These are phyloP conservation scores for Acorus gramineus DNA, from an alignment of 106 monocot genomes.

Conservation along the genomic window DNA sequence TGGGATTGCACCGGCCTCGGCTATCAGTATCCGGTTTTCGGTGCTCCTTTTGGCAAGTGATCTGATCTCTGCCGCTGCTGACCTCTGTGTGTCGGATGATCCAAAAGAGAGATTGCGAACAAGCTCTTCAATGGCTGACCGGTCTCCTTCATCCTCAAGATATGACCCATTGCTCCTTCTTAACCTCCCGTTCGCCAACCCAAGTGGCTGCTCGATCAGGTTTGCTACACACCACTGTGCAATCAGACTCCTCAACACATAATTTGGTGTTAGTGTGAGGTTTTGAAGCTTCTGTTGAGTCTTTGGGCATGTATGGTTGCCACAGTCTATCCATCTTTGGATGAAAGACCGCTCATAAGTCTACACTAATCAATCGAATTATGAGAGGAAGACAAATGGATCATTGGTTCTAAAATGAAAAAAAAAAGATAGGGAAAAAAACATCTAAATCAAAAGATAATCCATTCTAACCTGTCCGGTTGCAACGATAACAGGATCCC, in stretches of 20 bases:
- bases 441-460: too few relatives aligned
- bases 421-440: too few relatives aligned
- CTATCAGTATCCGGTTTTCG: slow-evolving; percentile 60
- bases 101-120: slow-evolving; percentile 36
- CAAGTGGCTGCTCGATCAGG: slow-evolving; percentile 31
- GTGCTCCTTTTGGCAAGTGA: slow-evolving; percentile 70
- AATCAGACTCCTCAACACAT: slow-evolving; percentile 55
- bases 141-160: slow-evolving; percentile 21
- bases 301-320: slow-evolving; percentile 58
- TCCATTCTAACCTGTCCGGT: slow-evolving; percentile 47
- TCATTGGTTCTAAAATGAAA: too few relatives aligned
- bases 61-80: slow-evolving; percentile 68
- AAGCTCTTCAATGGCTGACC: slow-evolving; percentile 21
- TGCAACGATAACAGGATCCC: slow-evolving; percentile 65
- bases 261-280: slow-evolving; percentile 59
- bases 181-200: slow-evolving; percentile 16
- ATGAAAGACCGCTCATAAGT: slow-evolving; percentile 62
- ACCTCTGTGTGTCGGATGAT: slow-evolving; percentile 30
- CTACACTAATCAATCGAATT: slow-evolving; percentile 8
- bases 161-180: slow-evolving; percentile 30
- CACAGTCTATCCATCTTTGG: slow-evolving; percentile 65
- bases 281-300: slow-evolving; percentile 69
- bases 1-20: slow-evolving; percentile 54
- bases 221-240: slow-evolving; percentile 64
- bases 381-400: too few relatives aligned